These are phyloP conservation scores for Psilocybe sp. DNA, from an alignment of 768 basidiomycete species.

Conservation along the genomic window DNA sequence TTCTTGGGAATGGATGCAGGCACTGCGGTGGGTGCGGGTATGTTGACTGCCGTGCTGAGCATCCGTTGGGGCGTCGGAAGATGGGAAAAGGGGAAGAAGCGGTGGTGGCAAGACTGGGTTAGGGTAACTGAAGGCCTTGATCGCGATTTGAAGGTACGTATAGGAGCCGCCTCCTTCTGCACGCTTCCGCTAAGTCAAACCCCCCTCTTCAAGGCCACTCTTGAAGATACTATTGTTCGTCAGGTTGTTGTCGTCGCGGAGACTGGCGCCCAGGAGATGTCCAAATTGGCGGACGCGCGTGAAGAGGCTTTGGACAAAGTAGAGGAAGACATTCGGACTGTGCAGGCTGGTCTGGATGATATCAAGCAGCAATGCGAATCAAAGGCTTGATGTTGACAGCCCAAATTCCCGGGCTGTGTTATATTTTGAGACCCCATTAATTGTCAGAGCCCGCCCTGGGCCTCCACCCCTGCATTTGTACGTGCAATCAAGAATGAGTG, in stretches of 20 bases:
- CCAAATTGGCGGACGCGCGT: conserved; percentile 35
- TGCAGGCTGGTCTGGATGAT: conserved; percentile 33
- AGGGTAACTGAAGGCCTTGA: conserved; percentile 61
- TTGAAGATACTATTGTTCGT: conserved; percentile 46
- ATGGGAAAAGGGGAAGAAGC: conserved; percentile 67
- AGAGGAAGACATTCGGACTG: conserved; percentile 36
- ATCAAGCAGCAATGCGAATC: conserved; percentile 9
- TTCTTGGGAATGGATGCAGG: conserved; percentile 45
- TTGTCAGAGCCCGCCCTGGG: no score
- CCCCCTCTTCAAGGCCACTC: conserved; percentile 33
- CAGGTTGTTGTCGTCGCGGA: conserved; percentile 53
- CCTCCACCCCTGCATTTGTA: no score
- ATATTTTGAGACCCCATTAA: no score
- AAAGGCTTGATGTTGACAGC: conserved; percentile 6
- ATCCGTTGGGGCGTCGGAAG: conserved; percentile 61
- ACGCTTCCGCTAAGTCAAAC: neutral
- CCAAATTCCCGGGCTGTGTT: no score
- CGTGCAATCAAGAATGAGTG: conserved; percentile 12
- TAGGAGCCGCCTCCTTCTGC: neutral
- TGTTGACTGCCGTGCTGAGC: conserved; percentile 45
- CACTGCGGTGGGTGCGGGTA: conserved; percentile 60
- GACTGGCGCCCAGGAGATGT: conserved; percentile 45
- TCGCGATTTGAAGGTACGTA: conserved; percentile 59
- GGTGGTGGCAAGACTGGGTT: conserved; percentile 68
- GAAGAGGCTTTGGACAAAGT: conserved; percentile 44